Evolutionary conservation across 2,329 filamentous ascomycete genomes (phyloP), one percentile per base, ranked within the genome.

Genomic region (Clonostachys chloroleuca): DNA sequence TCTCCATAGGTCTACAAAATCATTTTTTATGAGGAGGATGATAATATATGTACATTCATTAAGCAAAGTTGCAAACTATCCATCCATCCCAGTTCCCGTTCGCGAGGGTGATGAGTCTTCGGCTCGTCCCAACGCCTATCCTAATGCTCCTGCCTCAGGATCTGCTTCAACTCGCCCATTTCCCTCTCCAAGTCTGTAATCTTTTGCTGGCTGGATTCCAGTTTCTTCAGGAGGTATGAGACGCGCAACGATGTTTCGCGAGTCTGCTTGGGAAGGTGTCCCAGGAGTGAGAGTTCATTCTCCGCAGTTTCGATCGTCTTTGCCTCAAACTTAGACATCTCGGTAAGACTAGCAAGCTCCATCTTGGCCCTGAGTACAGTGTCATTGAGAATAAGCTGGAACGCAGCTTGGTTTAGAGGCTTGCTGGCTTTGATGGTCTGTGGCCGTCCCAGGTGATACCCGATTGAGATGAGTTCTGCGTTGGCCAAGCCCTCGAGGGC

Each of bases 371-470:
- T 76, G 40, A 96, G 73, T 1, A 90, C 89, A 7, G 76, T 73
- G 60, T 96, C 92, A 42, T 80, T 69, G 0, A 83, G 77, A 36
- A 96, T 70, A 36, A 80, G 74, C 50, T 78, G 76, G 69, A 97
- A 97, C 0, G 92, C 92, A 2, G 92, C 83, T 49, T 84, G 82
- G 65, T 92, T 95, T 24, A 97, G 86, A 0, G 92, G 92, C 59
- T 89, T 90, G 18, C 91, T 91, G 0, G 90, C 86, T 46, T 78
- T 84, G 63, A 97, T 87, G 34, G 74, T 75, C 48, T 84, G 81
- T 1, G 94, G 92, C 0, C 91, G 84, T 1, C 94, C 92, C 42
- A 87, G 86, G 44, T 77, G 71, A 5, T 82, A 82, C 24, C 79
- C 78, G 45, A 97, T 83, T 2, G 83, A 81, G 60, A 99, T 91